Evolutionary conservation across 2,329 filamentous ascomycete genomes (phyloP).

Genomic region (Pseudogymnoascus pannorum): DNA sequence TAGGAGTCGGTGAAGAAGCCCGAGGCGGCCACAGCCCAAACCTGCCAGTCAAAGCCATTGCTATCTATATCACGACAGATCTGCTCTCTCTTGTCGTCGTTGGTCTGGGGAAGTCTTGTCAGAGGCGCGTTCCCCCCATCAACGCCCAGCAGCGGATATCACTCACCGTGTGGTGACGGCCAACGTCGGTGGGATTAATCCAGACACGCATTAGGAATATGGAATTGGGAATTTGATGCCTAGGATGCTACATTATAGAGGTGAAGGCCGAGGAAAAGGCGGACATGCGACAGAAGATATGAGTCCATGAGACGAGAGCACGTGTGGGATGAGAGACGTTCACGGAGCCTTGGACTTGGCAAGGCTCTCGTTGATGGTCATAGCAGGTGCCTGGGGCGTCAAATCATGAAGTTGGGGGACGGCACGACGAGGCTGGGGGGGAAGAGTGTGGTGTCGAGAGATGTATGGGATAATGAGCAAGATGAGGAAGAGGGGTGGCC

Average conservation of each 20-base stretch:
- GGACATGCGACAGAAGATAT: background rate
- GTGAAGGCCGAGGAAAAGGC: background rate
- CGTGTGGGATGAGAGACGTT: background rate
- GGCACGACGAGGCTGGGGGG: background rate
- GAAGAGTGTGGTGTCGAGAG: background rate
- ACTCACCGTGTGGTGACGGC: background rate
- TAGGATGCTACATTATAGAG: background rate
- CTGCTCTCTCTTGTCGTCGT: background rate
- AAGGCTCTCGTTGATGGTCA: background rate
- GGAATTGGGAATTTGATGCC: background rate
- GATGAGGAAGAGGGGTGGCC: background rate
- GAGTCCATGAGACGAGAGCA: background rate
- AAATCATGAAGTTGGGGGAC: background rate
- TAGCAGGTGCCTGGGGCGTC: background rate
- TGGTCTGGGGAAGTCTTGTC: background rate
- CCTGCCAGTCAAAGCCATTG: constrained; percentile 13
- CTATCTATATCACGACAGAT: background rate
- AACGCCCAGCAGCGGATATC: background rate
- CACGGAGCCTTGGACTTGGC: background rate
- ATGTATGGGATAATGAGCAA: background rate
- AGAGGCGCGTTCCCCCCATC: background rate
- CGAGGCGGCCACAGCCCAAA: constrained; percentile 40
- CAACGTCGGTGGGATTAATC: background rate
- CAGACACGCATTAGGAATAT: background rate
- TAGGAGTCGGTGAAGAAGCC: constrained; percentile 41